A percentile compares a stretch with the other conserved stretches of the same genome.
These are phyloP conservation scores for Brassica carinata DNA, from an alignment of 345 rosid genomes.

Conservation along the genomic window DNA sequence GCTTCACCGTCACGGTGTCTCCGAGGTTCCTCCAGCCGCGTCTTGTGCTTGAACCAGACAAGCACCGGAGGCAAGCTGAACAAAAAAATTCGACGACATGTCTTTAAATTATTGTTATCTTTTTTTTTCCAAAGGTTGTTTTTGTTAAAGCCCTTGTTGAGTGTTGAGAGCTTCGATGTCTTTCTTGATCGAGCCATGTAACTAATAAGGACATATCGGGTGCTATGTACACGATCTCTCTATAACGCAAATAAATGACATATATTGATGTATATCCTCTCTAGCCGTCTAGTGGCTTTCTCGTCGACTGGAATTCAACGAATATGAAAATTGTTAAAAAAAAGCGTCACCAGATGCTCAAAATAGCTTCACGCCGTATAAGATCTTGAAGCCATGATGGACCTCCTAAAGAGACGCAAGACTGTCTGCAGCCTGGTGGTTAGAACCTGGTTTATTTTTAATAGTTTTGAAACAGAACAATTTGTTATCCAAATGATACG, in stretches of 20 bases:
- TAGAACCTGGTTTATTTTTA: background rate
- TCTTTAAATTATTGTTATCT: constrained; percentile 22
- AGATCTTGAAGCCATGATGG: background rate
- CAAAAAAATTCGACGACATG: constrained; percentile 43
- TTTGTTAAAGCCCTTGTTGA: constrained; percentile 40
- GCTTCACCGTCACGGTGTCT: constrained; percentile 70
- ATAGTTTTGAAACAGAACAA: background rate
- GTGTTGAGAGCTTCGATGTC: constrained; percentile 23
- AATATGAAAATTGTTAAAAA: background rate
- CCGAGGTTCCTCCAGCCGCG: constrained; percentile 60
- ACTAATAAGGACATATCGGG: constrained; percentile 27
- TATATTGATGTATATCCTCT: background rate
- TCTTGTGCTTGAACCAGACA: constrained; percentile 32
- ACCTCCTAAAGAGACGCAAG: background rate
- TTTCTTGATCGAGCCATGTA: constrained; percentile 23
- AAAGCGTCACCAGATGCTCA: background rate
- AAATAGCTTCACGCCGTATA: background rate
- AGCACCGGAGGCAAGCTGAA: constrained; percentile 1
- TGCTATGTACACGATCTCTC: constrained; percentile 20
- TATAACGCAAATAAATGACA: constrained; percentile 24
- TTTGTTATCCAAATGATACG: constrained; percentile 1
- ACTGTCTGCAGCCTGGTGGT: background rate
- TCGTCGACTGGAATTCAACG: background rate
- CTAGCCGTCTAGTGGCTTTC: background rate
- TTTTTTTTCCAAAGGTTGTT: constrained; percentile 35